These are phyloP conservation scores for Yamadazyma paraphyllophila DNA, from an alignment of 805 yeast species.

Conservation along the genomic window DNA sequence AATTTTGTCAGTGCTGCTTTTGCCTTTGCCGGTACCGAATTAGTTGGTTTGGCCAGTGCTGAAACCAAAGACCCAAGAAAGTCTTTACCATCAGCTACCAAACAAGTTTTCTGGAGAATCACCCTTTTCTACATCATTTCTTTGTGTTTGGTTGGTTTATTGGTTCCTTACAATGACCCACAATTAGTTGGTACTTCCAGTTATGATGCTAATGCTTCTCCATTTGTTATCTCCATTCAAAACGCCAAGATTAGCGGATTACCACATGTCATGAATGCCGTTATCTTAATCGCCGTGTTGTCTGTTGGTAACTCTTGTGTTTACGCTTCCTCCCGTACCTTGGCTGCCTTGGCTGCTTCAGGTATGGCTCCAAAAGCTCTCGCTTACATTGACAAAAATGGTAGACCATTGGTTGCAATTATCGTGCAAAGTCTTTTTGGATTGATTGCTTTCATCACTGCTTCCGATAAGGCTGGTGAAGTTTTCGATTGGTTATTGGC, in stretches of 20 bases:
- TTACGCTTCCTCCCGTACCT: conserved; percentile 40
- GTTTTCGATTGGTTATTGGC: conserved; percentile 50
- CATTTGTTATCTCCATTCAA: conserved; percentile 65
- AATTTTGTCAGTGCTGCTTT: conserved; percentile 43
- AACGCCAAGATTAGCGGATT: conserved; percentile 37
- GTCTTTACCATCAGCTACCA: conserved; percentile 39
- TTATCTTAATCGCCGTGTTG: conserved; percentile 38
- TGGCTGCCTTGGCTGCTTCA: conserved; percentile 45
- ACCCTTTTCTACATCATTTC: conserved; percentile 43
- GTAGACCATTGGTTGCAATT: conserved; percentile 50
- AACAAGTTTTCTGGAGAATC: conserved; percentile 44
- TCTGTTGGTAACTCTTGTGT: conserved; percentile 46
- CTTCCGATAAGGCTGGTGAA: conserved; percentile 36
- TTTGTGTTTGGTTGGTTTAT: conserved; percentile 46
- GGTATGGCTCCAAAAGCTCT: conserved; percentile 45
- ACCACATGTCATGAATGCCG: conserved; percentile 41
- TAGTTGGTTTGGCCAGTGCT: conserved; percentile 40
- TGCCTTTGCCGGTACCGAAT: conserved; percentile 41
- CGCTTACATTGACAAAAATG: conserved; percentile 48
- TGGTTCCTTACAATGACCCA: conserved; percentile 48
- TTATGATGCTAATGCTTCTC: conserved; percentile 65
- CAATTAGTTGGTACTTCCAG: conserved; percentile 40
- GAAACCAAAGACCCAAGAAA: conserved; percentile 38
- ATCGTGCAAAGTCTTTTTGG: conserved; percentile 40
- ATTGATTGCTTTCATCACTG: conserved; percentile 44